phyloP scores from a whole-genome alignment of 2,329 filamentous ascomycete genomes.

The Sarocladium strictum region DNA sequence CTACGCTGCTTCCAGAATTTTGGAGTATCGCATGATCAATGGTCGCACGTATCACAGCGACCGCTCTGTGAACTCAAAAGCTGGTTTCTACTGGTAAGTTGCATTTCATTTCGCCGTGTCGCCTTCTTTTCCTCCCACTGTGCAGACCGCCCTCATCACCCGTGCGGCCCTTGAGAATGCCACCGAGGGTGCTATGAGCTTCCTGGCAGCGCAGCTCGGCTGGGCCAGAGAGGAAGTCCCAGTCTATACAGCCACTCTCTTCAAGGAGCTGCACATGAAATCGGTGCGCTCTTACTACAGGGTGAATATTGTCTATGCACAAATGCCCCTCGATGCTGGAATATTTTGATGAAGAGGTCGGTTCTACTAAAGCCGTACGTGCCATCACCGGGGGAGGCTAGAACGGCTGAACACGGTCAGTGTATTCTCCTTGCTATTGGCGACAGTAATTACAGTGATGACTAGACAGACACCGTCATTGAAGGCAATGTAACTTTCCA shows the following conservation, averaged over 20 bases:
- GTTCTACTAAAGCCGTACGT: not conserved
- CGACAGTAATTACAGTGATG: no score
- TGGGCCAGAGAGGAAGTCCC: constrained; percentile 24
- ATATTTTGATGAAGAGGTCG: no score
- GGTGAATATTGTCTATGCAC: constrained; percentile 18
- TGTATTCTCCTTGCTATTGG: no score
- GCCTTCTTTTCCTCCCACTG: no score
- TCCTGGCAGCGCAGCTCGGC: constrained; percentile 19
- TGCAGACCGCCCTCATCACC: constrained; percentile 15
- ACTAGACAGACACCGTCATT: no score
- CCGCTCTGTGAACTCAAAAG: constrained; percentile 1
- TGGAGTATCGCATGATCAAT: constrained; percentile 22
- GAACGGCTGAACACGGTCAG: no score
- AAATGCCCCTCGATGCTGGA: constrained; percentile 14
- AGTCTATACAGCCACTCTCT: constrained; percentile 25
- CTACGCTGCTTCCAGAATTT: constrained; percentile 22
- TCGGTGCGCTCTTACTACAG: constrained; percentile 20
- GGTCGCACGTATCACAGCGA: constrained; percentile 25
- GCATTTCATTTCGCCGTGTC: no score
- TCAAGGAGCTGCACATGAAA: constrained; percentile 19
- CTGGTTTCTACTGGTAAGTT: not conserved
- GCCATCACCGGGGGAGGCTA: not conserved
- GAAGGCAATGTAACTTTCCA: no score
- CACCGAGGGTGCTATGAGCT: constrained; percentile 21
- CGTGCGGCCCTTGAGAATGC: constrained; percentile 25